Evolutionary conservation across 495 filamentous ascomycete genomes (phyloP), one percentile per base, ranked within the genome.

Genomic region (Lepraria neglecta): DNA sequence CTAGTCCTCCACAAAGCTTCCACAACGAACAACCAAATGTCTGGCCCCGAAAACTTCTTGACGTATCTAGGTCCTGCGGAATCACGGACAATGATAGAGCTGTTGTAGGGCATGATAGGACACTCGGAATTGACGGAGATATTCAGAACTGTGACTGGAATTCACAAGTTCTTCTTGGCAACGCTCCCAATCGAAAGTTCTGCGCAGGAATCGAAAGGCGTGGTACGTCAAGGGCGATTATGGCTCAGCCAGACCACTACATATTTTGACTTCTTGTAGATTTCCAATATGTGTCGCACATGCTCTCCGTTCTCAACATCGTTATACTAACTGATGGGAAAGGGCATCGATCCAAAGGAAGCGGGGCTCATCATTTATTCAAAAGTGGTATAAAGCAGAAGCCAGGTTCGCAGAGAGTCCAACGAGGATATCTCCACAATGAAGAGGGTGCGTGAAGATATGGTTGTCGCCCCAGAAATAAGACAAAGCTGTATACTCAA

Each of bases 401-500:
- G 44, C 44, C 12, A 46, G 15, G 44, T 19, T 19, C 44, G 4
- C 44, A 46, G 12, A 0, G 15, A 46, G 44, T 46, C 12, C 17
- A 21, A 19, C 17, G 19, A 46, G 17, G 44, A 46, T n/a, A 46
- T 17, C 6, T 46, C 44, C 44, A 46, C 6, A 46, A 46, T 46
- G 44, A n/a, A n/a, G 44, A 46, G 44, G 44, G 44, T 46, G 19
- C 44, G 15, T 46, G 3, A 46, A 46, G 3, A 14, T 46, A 46
- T n/a, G 44, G 1, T 46, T 17, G 15, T 6, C 7, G 15, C 17
- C 44, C 44, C 44, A 46, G 44, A 17, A n/a, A 46, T 46, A 46
- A 46, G 44, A 46, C 17, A 46, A n/a, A 46, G 44, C 44, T 46
- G 43, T 45, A 46, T 46, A 46, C 44, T 46, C 6, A 19, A 46